phyloP scores from a whole-genome alignment of 352 stramenopile species.

The Phytophthora pini region DNA sequence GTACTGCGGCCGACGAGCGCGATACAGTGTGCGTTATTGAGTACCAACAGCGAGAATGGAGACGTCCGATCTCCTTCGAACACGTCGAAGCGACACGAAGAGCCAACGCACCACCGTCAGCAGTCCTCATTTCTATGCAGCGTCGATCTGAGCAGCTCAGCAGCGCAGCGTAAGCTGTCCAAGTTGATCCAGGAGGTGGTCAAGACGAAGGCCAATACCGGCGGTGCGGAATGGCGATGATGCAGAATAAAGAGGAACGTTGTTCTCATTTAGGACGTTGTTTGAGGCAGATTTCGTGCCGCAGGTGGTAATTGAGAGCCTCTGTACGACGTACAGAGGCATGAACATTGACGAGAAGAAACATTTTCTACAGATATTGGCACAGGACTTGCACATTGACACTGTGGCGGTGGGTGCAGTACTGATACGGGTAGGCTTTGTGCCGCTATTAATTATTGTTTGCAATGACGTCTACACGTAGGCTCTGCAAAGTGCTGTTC shows the following conservation, averaged over 20 bases:
- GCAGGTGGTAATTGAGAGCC: conserved; percentile 67
- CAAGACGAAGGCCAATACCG: conserved; percentile 68
- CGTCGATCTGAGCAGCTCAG: conserved; percentile 51
- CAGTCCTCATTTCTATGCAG: conserved; percentile 58
- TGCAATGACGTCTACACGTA: background rate
- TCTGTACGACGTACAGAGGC: conserved; percentile 67
- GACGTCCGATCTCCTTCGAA: background rate
- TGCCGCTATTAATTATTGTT: background rate
- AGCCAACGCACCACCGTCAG: conserved; percentile 22
- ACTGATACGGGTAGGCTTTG: no score
- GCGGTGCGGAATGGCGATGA: conserved; percentile 39
- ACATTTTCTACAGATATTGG: conserved; percentile 80
- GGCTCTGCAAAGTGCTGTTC: conserved; percentile 54
- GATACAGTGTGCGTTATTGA: background rate
- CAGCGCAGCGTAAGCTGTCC: conserved; percentile 55
- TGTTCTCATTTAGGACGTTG: background rate
- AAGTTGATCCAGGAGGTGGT: conserved; percentile 77
- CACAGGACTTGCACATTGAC: conserved; percentile 78
- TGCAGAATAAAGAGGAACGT: background rate
- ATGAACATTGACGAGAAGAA: conserved; percentile 85
- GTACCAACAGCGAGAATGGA: conserved; percentile 3
- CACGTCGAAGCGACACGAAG: background rate
- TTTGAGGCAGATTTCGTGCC: conserved; percentile 76
- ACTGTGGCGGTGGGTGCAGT: conserved; percentile 33
- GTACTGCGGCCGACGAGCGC: background rate